phyloP scores from a whole-genome alignment of 495 filamentous ascomycete species.

The Podospora pseudopauciseta region DNA sequence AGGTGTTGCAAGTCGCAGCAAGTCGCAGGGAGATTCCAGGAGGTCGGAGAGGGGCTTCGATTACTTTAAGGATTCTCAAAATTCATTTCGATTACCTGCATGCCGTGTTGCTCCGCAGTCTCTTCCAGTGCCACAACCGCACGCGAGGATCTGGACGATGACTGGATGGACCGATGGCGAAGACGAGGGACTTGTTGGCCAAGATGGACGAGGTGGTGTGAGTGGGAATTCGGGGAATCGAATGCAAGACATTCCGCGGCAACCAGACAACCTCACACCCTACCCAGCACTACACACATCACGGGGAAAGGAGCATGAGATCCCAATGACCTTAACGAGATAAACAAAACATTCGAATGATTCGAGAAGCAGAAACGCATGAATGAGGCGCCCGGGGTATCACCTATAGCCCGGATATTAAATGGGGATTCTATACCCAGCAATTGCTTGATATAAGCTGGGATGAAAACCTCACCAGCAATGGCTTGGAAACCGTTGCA shows the following conservation, averaged over 20 bases:
- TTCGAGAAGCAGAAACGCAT: neutral
- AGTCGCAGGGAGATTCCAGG: conserved; percentile 2
- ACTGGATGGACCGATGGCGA: neutral
- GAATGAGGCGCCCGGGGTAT: neutral
- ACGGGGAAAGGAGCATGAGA: neutral
- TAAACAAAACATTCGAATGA: neutral
- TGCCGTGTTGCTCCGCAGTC: neutral
- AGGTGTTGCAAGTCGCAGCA: conserved; percentile 1
- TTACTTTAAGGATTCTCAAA: neutral
- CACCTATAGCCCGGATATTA: neutral
- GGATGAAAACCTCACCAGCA: neutral
- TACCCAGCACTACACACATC: neutral
- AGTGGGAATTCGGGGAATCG: neutral
- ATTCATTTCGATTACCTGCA: neutral
- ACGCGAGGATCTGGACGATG: neutral
- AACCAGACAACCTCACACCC: neutral
- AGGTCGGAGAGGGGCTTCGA: neutral
- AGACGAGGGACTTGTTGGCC: neutral
- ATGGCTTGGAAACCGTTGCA: neutral
- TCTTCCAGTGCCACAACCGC: neutral
- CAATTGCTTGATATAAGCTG: neutral
- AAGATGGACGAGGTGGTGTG: neutral
- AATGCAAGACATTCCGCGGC: neutral
- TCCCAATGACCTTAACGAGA: neutral
- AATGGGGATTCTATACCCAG: neutral